These are phyloP conservation scores for Microsporum ferrugineum DNA, from an alignment of 2,329 filamentous ascomycete species.

Conservation along the genomic window DNA sequence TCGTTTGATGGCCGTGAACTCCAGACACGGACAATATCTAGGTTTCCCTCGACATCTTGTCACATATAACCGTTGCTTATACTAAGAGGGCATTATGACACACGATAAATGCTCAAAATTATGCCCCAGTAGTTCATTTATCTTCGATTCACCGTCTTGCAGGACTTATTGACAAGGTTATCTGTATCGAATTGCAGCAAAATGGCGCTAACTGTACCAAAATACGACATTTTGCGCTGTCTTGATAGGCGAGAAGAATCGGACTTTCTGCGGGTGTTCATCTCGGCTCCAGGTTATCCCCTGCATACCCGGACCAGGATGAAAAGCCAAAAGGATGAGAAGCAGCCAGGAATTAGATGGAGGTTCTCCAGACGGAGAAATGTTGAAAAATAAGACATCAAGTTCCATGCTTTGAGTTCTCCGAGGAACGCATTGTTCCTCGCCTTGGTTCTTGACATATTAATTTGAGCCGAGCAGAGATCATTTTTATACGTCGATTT, in stretches of 20 bases:
- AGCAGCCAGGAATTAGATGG: neutral
- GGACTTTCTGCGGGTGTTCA: conserved; percentile 1
- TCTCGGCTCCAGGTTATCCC: conserved; percentile 2
- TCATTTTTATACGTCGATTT: too few relatives aligned
- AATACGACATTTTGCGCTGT: neutral
- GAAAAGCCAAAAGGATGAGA: neutral
- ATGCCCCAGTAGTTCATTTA: neutral
- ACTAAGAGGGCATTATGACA: neutral
- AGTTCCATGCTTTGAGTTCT: neutral
- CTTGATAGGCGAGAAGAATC: neutral
- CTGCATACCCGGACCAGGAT: neutral
- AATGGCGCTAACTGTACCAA: neutral
- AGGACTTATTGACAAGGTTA: neutral
- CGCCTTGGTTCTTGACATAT: neutral
- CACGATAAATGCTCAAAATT: neutral
- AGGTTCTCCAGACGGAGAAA: neutral
- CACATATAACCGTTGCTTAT: neutral
- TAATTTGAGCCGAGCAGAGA: neutral
- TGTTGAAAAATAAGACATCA: neutral
- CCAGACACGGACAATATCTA: neutral
- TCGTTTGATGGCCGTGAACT: neutral
- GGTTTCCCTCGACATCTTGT: neutral
- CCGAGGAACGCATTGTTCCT: neutral
- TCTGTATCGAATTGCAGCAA: neutral
- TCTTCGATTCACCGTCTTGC: neutral